Conservation (phyloP, 495 filamentous ascomycete species). For the Astrothelium subdiscretum region DNA sequence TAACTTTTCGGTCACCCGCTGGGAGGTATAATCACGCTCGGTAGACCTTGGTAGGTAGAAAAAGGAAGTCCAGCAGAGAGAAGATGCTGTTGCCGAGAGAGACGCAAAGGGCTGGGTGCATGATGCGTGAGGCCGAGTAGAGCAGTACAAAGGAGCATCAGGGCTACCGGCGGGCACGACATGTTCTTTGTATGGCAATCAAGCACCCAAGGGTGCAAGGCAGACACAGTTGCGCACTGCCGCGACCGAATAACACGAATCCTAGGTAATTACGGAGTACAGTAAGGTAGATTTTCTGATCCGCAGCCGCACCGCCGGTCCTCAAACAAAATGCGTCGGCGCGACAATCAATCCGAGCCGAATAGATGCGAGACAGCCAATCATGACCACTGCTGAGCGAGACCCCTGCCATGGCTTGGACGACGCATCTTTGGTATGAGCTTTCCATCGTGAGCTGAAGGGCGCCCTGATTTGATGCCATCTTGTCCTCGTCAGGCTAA, state of each 20-base stretch:
- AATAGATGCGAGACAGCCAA: background rate
- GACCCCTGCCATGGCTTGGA: background rate
- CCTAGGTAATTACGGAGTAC: background rate
- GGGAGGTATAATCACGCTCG: background rate
- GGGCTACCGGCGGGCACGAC: background rate
- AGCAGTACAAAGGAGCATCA: background rate
- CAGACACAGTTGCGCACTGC: background rate
- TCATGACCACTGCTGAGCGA: background rate
- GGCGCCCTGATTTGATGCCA: too few species aligned
- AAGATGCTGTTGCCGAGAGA: background rate
- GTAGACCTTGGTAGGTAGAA: background rate
- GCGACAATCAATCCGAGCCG: background rate
- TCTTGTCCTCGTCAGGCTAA: background rate
- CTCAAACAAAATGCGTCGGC: background rate
- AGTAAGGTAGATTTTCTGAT: background rate
- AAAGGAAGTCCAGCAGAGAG: background rate
- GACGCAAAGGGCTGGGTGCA: background rate
- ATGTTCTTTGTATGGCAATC: background rate
- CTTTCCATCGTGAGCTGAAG: background rate
- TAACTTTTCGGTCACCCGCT: background rate
- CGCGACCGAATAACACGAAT: conserved; percentile 1
- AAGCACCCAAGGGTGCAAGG: background rate
- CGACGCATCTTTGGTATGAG: background rate
- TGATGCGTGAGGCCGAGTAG: background rate
- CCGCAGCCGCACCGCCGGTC: background rate